phyloP scores from a whole-genome alignment of 352 stramenopile genomes.

The Phytophthora pistaciae region DNA sequence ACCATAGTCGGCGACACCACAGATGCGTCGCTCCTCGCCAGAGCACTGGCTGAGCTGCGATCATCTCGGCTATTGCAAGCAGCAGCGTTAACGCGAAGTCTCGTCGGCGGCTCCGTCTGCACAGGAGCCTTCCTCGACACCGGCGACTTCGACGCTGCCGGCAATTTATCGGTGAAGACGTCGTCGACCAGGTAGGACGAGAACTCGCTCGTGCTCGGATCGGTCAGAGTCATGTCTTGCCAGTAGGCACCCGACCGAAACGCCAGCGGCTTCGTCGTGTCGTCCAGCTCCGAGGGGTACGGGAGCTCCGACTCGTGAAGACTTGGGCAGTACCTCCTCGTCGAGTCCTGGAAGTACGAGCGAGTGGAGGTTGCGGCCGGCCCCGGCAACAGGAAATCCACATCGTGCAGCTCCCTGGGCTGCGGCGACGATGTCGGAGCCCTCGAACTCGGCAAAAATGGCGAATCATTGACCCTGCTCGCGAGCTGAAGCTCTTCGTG shows the following conservation, averaged over 20 bases:
- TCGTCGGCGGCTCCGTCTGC: slow-evolving; percentile 8
- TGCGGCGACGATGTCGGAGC: slow-evolving; percentile 18
- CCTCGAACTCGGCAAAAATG: slow-evolving; percentile 45
- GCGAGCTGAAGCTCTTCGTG: slow-evolving; percentile 33
- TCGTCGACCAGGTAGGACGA: slow-evolving; percentile 25
- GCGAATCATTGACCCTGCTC: slow-evolving; percentile 42
- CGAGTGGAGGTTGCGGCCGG: neutral
- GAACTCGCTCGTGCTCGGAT: slow-evolving; percentile 18
- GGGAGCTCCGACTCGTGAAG: slow-evolving; percentile 17
- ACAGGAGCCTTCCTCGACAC: neutral
- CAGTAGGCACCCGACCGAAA: slow-evolving; percentile 20
- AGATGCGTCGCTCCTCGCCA: slow-evolving; percentile 23
- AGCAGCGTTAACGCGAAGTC: slow-evolving; percentile 22
- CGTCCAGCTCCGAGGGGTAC: slow-evolving; percentile 18
- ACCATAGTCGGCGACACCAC: slow-evolving; percentile 46
- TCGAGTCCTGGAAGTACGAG: slow-evolving; percentile 17
- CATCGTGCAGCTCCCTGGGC: slow-evolving; percentile 38
- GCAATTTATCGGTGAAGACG: slow-evolving; percentile 16
- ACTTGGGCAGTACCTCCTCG: slow-evolving; percentile 10
- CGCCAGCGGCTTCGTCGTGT: slow-evolving; percentile 7
- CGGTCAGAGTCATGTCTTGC: slow-evolving; percentile 27
- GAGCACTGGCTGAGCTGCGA: neutral
- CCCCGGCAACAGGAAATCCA: slow-evolving; percentile 45
- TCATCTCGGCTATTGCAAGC: slow-evolving; percentile 3
- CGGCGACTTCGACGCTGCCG: neutral